Base-by-base conservation (phyloP, 345 rosid genomes). In the Ceriops tagal region DNA sequence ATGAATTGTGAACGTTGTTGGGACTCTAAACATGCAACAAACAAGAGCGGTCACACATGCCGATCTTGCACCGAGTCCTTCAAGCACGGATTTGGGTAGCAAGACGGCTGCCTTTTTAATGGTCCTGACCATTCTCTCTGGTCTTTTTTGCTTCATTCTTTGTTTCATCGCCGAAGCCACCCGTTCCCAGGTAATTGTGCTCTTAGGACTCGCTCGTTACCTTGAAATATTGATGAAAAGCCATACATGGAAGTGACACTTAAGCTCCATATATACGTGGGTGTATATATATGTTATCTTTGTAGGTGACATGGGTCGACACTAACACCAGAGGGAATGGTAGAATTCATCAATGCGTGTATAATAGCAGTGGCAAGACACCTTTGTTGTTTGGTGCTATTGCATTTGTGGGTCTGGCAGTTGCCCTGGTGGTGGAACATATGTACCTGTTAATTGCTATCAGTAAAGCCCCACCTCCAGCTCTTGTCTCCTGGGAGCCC, bases 91-190 rank as follows among this genome's bases (percentile, higher is more conserved):
- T 58, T 82, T 92, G 53, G 83, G 87, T 47, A 90, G 99, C 91
- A 88, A 79, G 74, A 83, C 90, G 0, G 89, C 89, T 11, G 81
- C 80, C 8, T 61, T 75, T 43, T 64, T 92, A 5, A 71, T 83
- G 1, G 78, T 84, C 66, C 67, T 85, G n/a, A 90, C 91, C 63
- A 80, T 90, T 52, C 76, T 89, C 39, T 84, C 80, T 24, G 97
- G 99, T 59, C 80, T 92, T 8, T 76, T 86, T 26, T 86, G 96
- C 85, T 95, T 90, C 81, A 56, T 89, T 64, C 86, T 95, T 37
- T 90, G 97, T 66, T 92, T 95, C 66, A 55, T 88, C 28, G 96
- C 97, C 0, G 99, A 95, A 86, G 96, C 93, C 65, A 84, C 91
- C 5, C 93, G 87, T 72, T 90, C 99, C 51, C 92, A 80, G 93